A percentile compares a stretch with the other conserved stretches of the same genome.
Conservation (phyloP, 23 red algal species). For the Pyropia yezoensis region DNA sequence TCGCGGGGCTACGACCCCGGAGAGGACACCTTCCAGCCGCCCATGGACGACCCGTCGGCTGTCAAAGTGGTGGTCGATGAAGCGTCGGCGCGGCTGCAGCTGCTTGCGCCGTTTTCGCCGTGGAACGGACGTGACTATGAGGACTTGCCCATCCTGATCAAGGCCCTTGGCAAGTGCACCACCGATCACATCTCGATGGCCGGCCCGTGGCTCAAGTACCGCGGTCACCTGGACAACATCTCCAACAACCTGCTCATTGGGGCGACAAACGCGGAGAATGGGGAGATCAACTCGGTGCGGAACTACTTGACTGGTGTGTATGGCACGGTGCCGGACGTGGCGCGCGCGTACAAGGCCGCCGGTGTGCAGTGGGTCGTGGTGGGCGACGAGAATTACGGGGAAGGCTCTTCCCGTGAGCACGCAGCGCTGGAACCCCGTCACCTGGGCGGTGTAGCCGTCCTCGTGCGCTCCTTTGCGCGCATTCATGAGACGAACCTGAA, state of each 20-base stretch:
- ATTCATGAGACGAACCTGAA: slow-evolving; percentile 99
- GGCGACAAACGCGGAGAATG: slow-evolving; percentile 94
- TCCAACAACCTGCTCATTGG: slow-evolving; percentile 99
- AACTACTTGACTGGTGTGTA: slow-evolving; percentile 81
- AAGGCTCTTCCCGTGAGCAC: slow-evolving; percentile 92
- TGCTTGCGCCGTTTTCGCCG: slow-evolving; percentile 72
- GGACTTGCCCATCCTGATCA: slow-evolving; percentile 87
- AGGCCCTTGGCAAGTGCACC: slow-evolving; percentile 94
- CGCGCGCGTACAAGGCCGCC: slow-evolving; percentile 86
- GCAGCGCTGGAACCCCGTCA: slow-evolving; percentile 93
- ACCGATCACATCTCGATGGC: slow-evolving; percentile 99
- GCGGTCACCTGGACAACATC: slow-evolving; percentile 99
- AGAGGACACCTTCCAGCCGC: slow-evolving; percentile 93
- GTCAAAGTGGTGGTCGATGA: slow-evolving; percentile 47
- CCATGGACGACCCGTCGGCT: slow-evolving; percentile 40
- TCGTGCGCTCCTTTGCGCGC: slow-evolving; percentile 90
- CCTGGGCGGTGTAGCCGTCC: slow-evolving; percentile 90
- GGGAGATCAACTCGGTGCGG: slow-evolving; percentile 83
- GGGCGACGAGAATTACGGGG: slow-evolving; percentile 98
- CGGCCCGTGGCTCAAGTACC: slow-evolving; percentile 97
- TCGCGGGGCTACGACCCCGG: slow-evolving; percentile 82
- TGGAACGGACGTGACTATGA: slow-evolving; percentile 95
- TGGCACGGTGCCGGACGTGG: slow-evolving; percentile 84
- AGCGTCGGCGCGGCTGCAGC: slow-evolving; percentile 61
- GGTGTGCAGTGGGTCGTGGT: slow-evolving; percentile 88